Conservation (phyloP, 371 early-diverging fungal species). For the Fennellomyces sp. region DNA sequence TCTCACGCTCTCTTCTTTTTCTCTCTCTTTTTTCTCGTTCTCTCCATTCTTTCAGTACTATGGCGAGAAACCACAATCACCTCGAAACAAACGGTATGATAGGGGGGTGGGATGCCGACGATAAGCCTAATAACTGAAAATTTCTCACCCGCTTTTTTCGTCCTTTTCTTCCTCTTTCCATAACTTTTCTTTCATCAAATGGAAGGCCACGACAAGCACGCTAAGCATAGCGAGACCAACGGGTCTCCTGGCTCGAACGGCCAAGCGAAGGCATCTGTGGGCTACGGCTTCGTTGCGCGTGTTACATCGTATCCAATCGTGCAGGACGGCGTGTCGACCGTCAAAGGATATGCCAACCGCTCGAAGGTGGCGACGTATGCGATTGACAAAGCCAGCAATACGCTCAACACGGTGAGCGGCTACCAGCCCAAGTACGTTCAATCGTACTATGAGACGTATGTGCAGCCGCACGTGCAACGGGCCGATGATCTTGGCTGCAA, state of each 20-base stretch:
- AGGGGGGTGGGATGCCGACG: neutral
- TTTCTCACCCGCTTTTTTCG: neutral
- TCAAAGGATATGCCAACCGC: constrained; percentile 51
- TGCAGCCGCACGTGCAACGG: constrained; percentile 58
- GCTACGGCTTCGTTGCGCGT: constrained; percentile 45
- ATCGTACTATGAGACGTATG: constrained; percentile 45
- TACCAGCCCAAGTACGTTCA: constrained; percentile 51
- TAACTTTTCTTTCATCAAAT: constrained; percentile 3
- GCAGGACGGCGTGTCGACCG: constrained; percentile 58
- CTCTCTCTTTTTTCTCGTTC: constrained; percentile 4
- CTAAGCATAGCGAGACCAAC: constrained; percentile 31
- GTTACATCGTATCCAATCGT: constrained; percentile 67
- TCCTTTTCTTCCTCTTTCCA: neutral
- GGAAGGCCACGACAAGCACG: constrained; percentile 26
- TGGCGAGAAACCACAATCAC: neutral
- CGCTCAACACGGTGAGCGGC: constrained; percentile 48
- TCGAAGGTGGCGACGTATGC: constrained; percentile 56
- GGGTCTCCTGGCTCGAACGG: constrained; percentile 12
- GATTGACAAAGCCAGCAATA: constrained; percentile 38
- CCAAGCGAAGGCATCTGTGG: neutral
- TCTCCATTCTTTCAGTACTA: neutral
- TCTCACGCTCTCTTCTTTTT: constrained; percentile 52
- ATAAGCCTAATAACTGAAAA: constrained; percentile 2
- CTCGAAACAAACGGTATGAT: neutral
- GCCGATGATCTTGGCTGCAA: constrained; percentile 66